phyloP scores from a whole-genome alignment of 75 land plant genomes.

The Selaginella tamariscina region DNA sequence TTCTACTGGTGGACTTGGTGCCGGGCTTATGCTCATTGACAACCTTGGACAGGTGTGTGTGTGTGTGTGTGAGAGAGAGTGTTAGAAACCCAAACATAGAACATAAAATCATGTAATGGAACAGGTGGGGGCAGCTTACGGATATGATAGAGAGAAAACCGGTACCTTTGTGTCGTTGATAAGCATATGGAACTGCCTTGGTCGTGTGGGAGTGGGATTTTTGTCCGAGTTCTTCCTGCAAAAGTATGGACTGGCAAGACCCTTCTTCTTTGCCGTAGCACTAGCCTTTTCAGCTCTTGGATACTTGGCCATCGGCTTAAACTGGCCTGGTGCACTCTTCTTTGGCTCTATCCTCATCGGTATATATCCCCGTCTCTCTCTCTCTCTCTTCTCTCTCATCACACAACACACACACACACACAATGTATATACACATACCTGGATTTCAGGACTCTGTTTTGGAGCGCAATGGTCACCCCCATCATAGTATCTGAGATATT shows the following conservation, averaged over 20 bases:
- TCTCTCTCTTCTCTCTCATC: no score
- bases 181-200: conserved; percentile 29
- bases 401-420: no score
- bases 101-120: no score
- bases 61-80: no score
- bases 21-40: conserved; percentile 23
- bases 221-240: conserved; percentile 15
- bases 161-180: conserved; percentile 25
- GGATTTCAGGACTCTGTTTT: conserved; percentile 10
- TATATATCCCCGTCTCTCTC: no score
- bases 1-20: conserved; percentile 19
- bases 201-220: conserved; percentile 20
- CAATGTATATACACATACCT: no score
- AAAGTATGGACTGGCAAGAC: conserved; percentile 11
- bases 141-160: neutral
- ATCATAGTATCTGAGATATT: conserved; percentile 1
- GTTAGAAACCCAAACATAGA: no score
- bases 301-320: conserved; percentile 10
- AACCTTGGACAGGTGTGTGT: conserved; percentile 18
- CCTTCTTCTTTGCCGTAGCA: conserved; percentile 13
- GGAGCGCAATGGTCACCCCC: conserved; percentile 5
- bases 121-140: conserved; percentile 18
- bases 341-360: conserved; percentile 6
- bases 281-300: conserved; percentile 7
- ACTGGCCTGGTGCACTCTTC: neutral